Base-by-base conservation (phyloP, 805 yeast genomes). In the Metschnikowia hibisci region DNA sequence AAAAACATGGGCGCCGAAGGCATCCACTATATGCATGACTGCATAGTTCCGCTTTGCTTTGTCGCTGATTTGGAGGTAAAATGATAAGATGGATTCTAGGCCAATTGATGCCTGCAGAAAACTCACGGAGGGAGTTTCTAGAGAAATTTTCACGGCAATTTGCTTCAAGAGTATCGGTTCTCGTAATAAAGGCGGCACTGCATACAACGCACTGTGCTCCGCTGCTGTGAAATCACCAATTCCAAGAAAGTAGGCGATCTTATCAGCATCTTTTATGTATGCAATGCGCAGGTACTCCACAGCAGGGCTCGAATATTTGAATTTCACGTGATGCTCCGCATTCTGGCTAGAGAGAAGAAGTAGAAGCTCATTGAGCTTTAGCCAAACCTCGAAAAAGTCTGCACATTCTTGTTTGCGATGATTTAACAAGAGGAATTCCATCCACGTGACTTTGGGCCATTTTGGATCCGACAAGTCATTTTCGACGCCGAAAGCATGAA, bases 401-500 rank as follows among this genome's bases (percentile, higher is more conserved):
- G 47, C 51, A 33, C 65, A 60, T 18, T 64, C 71, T 23, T 63
- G 55, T 32, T 56, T 47, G 18, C 51, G 52, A 38, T 55, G 46
- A 25, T 62, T 54, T 5, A 60, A 39, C 14, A 52, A 57, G 13
- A 70, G 41, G 43, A 58, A 70, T 30, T 66, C 71, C 8, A 62
- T 46, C 74, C 74, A 70, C 22, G 65, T 52, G 7, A 62, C 49
- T 34, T 67, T 66, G 14, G 71, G 72, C 72, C 71, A 67, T 12
- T 44, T 43, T 1, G 60, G 51, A 16, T 60, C 62, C 1, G 46
- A 38, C 29, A 68, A 53, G 8, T 55, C 44, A 41, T 63, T 64
- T 29, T 67, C 69, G 7, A 61, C 46, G 32, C 45, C 42, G 42
- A 55, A 70, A 2, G 73, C 61, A 9, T 53, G 43, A 34, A 47